These are phyloP conservation scores for Trametes gibbosa DNA, from an alignment of 768 basidiomycete species.

Conservation along the genomic window DNA sequence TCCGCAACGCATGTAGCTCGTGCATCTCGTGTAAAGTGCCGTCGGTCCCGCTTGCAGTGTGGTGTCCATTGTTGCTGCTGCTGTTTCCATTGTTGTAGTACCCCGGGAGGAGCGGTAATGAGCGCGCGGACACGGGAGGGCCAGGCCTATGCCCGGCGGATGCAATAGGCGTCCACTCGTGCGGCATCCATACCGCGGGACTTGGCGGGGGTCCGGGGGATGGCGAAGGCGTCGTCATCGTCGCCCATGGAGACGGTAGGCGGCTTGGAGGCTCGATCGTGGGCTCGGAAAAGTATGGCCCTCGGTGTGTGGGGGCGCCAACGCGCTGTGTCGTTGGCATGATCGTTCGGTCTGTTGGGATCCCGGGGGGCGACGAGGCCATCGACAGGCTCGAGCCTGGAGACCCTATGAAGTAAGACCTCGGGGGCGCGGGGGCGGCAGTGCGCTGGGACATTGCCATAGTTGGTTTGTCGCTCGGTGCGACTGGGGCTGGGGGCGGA, in stretches of 20 bases:
- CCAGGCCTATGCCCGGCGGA: no score
- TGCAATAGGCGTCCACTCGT: constrained; percentile 8
- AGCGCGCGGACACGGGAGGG: neutral
- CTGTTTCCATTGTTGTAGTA: no score
- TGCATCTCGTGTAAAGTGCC: neutral
- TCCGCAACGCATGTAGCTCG: neutral
- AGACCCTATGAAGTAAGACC: no score
- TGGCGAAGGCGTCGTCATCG: constrained; percentile 7
- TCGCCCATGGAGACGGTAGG: constrained; percentile 9
- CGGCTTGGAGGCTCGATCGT: constrained; percentile 4
- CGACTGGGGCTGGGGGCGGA: no score
- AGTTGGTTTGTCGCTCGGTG: no score
- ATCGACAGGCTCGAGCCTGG: no score
- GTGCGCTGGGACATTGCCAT: neutral
- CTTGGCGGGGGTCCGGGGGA: constrained; percentile 16
- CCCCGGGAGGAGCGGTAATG: constrained; percentile 13
- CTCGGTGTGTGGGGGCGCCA: neutral
- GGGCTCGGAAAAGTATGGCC: neutral
- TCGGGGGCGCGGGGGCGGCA: no score
- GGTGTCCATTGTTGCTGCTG: neutral
- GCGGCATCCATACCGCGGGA: constrained; percentile 16
- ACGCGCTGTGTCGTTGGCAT: neutral
- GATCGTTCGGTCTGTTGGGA: no score
- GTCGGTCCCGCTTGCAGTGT: neutral
- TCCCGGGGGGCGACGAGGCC: no score